These are phyloP conservation scores for Naganishia kalamii DNA, from an alignment of 768 basidiomycete genomes.

Conservation along the genomic window DNA sequence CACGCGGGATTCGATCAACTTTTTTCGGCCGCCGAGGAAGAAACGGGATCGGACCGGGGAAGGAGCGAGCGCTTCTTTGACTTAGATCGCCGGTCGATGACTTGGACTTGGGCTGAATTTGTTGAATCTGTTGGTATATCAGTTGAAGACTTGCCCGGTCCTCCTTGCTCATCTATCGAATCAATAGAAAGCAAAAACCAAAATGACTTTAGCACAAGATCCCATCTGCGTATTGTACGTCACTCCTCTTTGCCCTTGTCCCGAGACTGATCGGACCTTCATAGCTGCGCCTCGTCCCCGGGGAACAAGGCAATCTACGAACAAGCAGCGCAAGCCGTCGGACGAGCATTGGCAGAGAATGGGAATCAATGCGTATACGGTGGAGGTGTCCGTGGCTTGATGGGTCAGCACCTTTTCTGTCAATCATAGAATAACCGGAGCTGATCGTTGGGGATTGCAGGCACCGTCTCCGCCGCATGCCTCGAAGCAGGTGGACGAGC, in stretches of 20 bases:
- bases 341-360: slow-evolving; percentile 60
- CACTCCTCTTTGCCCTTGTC: not conserved
- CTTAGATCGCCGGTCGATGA: too few relatives aligned
- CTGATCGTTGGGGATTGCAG: slow-evolving; percentile 15
- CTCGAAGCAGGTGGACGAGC: slow-evolving; percentile 64
- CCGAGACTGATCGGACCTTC: not conserved
- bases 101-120: too few relatives aligned
- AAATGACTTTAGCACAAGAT: not conserved
- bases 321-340: slow-evolving; percentile 69
- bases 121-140: too few relatives aligned
- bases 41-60: too few relatives aligned
- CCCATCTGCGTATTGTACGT: slow-evolving; percentile 42
- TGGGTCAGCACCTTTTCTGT: slow-evolving; percentile 56
- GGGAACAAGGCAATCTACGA: slow-evolving; percentile 61
- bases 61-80: too few relatives aligned
- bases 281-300: slow-evolving; percentile 62
- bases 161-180: too few relatives aligned
- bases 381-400: slow-evolving; percentile 73
- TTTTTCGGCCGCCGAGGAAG: too few relatives aligned
- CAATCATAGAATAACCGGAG: not conserved
- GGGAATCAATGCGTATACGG: slow-evolving; percentile 73
- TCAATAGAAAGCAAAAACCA: too few relatives aligned
- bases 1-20: too few relatives aligned
- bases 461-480: slow-evolving; percentile 51
- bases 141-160: too few relatives aligned